Evolutionary conservation across 2,329 filamentous ascomycete species (phyloP).

Genomic region (Bisporella sp.): DNA sequence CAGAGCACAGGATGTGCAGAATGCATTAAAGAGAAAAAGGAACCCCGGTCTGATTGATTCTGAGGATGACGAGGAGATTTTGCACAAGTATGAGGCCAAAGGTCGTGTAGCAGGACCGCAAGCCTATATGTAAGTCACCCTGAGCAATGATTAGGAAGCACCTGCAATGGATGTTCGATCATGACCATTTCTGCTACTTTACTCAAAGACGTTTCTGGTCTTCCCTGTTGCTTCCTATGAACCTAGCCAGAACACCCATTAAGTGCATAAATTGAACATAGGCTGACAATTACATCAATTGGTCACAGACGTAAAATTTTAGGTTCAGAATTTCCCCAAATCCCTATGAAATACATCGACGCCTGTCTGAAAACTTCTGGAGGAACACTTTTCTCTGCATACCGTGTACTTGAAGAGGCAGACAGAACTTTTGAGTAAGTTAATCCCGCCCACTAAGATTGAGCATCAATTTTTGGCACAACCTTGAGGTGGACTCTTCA

Average conservation of each 20-base stretch:
- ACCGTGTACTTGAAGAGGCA: constrained; percentile 29
- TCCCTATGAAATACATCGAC: constrained; percentile 32
- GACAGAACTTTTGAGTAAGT: constrained; percentile 25
- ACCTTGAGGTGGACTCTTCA: too few species aligned
- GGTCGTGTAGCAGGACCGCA: constrained; percentile 18
- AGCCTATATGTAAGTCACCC: background rate
- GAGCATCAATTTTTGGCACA: too few species aligned
- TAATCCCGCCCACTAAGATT: background rate
- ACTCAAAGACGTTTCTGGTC: too few species aligned
- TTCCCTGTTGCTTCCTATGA: too few species aligned
- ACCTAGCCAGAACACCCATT: too few species aligned
- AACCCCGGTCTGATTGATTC: background rate
- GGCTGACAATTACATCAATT: constrained; percentile 2
- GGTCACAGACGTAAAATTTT: constrained; percentile 17
- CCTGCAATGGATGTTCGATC: too few species aligned
- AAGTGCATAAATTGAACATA: too few species aligned
- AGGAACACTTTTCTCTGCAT: constrained; percentile 25
- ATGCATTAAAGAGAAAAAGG: constrained; percentile 30
- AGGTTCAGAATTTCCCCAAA: constrained; percentile 28
- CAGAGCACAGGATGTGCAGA: constrained; percentile 31
- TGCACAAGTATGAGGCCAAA: constrained; percentile 25
- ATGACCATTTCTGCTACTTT: too few species aligned
- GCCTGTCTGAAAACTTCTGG: constrained; percentile 24
- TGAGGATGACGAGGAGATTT: constrained; percentile 29
- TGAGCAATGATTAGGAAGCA: too few species aligned